Conservation (phyloP, 257 asterid genomes). For the Ligustrum vulgare region DNA sequence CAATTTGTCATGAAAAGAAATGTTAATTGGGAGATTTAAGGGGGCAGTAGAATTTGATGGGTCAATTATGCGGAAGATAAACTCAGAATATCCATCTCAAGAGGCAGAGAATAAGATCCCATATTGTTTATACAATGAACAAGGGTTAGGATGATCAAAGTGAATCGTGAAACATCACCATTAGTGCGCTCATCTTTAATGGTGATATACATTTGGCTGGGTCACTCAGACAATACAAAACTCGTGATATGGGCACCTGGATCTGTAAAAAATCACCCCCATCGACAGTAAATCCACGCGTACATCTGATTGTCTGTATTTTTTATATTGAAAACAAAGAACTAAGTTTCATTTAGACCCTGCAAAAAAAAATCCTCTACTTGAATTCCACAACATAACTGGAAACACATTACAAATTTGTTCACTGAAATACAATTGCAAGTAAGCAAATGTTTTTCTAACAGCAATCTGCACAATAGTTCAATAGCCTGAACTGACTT, state of each 20-base stretch:
- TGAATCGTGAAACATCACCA: not conserved
- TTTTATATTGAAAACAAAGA: not conserved
- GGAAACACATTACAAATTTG: slow-evolving; percentile 7
- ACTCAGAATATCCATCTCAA: no score
- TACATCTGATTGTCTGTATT: not conserved
- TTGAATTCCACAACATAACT: slow-evolving; percentile 16
- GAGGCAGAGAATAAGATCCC: no score
- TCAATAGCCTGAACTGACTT: not conserved
- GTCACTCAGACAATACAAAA: not conserved
- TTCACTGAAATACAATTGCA: slow-evolving; percentile 25
- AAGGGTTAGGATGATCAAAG: not conserved
- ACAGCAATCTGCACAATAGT: slow-evolving; percentile 24
- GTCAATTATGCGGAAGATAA: no score
- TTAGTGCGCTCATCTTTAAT: not conserved
- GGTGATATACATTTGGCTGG: not conserved
- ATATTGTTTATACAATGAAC: no score
- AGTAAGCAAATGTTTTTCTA: slow-evolving; percentile 19
- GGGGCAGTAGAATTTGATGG: no score
- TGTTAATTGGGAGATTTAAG: no score
- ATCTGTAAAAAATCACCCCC: not conserved
- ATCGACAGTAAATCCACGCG: not conserved
- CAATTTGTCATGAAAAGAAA: no score
- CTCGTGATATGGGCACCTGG: not conserved
- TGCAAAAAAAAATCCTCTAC: slow-evolving; percentile 6
- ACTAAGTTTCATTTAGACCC: not conserved